Percentiles rank a stretch among this genome's conserved stretches.
Conservation (phyloP, 2,329 filamentous ascomycete species). For the Monosporascus sp. region DNA sequence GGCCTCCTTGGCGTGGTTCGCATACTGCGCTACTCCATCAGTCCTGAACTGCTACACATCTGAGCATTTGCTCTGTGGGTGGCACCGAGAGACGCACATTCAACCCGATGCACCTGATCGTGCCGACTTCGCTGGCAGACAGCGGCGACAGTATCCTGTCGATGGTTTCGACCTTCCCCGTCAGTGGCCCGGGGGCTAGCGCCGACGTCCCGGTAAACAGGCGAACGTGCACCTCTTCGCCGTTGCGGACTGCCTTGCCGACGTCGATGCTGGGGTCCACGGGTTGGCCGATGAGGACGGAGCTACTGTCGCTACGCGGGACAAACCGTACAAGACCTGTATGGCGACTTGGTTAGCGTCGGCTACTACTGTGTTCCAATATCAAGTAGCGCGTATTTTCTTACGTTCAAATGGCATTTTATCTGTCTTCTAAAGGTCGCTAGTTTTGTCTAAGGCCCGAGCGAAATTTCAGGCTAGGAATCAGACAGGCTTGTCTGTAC, state of each 20-base stretch:
- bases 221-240: slow-evolving; percentile 50
- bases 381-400: neutral
- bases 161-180: slow-evolving; percentile 41
- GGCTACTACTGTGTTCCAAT: neutral
- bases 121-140: slow-evolving; percentile 43
- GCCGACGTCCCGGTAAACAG: slow-evolving; percentile 56
- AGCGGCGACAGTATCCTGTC: slow-evolving; percentile 47
- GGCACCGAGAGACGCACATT: slow-evolving; percentile 34
- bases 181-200: slow-evolving; percentile 44
- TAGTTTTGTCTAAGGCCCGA: too few relatives aligned
- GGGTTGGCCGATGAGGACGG: slow-evolving; percentile 47
- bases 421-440: neutral
- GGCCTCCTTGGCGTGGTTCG: slow-evolving; percentile 41
- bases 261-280: slow-evolving; percentile 49
- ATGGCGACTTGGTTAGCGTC: neutral
- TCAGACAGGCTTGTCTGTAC: too few relatives aligned
- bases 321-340: slow-evolving; percentile 52
- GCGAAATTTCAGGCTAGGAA: too few relatives aligned
- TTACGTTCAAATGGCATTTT: slow-evolving; percentile 9
- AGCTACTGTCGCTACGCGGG: slow-evolving; percentile 43
- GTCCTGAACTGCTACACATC: neutral
- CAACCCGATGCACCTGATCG: slow-evolving; percentile 55
- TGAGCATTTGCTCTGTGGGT: neutral
- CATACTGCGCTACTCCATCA: slow-evolving; percentile 22
- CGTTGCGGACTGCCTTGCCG: slow-evolving; percentile 50